Percentiles rank a stretch among this genome's conserved stretches.
phyloP scores from a whole-genome alignment of 2,329 filamentous ascomycete genomes.

The Fusarium goolgardi region DNA sequence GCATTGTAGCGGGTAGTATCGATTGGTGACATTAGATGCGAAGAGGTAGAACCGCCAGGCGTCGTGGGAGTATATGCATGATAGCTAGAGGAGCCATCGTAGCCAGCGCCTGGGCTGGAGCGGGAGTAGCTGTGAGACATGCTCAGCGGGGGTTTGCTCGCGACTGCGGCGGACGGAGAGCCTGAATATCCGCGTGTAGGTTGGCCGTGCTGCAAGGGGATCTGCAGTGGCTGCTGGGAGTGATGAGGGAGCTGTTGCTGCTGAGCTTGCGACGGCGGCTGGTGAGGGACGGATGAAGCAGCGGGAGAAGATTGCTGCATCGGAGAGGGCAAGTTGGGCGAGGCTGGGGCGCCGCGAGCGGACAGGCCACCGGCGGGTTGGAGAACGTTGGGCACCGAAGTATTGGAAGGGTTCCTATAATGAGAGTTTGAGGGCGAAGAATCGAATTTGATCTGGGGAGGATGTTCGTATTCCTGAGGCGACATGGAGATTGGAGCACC shows the following conservation, averaged over 20 bases:
- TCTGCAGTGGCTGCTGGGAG: constrained; percentile 48
- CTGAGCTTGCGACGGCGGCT: constrained; percentile 51
- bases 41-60: constrained; percentile 65
- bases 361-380: constrained; percentile 63
- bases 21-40: constrained; percentile 73
- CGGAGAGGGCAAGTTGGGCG: constrained; percentile 58
- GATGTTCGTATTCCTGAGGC: constrained; percentile 64
- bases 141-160: constrained; percentile 74
- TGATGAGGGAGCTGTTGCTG: constrained; percentile 51
- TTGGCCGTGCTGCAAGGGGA: constrained; percentile 64
- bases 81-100: constrained; percentile 65
- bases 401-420: constrained; percentile 55
- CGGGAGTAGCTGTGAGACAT: constrained; percentile 82
- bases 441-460: constrained; percentile 65
- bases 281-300: constrained; percentile 46
- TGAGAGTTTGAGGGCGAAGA: constrained; percentile 56
- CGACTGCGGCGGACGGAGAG: constrained; percentile 53
- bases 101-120: constrained; percentile 78
- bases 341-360: constrained; percentile 52
- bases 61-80: constrained; percentile 72
- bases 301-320: constrained; percentile 57
- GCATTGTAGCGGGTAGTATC: constrained; percentile 65
- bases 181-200: constrained; percentile 61
- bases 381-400: constrained; percentile 67
- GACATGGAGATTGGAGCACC: constrained; percentile 52